phyloP scores from a whole-genome alignment of 495 filamentous ascomycete genomes.

The Podospora comata region DNA sequence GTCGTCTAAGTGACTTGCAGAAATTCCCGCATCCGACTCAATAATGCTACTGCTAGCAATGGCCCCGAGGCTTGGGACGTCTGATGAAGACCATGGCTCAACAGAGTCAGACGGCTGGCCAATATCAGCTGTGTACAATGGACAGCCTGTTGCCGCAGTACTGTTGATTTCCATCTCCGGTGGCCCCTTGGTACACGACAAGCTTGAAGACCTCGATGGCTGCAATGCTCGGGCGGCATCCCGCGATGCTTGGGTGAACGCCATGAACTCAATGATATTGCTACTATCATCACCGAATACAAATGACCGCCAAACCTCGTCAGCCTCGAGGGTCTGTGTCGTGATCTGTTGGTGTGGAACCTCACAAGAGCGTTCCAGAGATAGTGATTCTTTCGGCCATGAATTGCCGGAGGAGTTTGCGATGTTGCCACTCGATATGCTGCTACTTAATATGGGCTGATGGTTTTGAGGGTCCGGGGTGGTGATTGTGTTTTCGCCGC shows the following conservation, averaged over 20 bases:
- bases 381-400: neutral
- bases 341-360: neutral
- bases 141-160: neutral
- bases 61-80: neutral
- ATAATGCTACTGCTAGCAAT: neutral
- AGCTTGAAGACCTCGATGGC: conserved; percentile 24
- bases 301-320: conserved; percentile 41
- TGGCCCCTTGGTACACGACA: neutral
- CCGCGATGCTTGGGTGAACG: conserved; percentile 37
- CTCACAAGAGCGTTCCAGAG: neutral
- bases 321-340: conserved; percentile 18
- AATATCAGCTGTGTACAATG: neutral
- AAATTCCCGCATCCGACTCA: neutral
- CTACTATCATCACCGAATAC: conserved; percentile 34
- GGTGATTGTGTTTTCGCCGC: neutral
- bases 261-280: conserved; percentile 34
- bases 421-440: neutral
- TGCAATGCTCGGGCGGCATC: conserved; percentile 31
- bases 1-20: neutral
- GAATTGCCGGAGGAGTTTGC: neutral
- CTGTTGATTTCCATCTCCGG: neutral
- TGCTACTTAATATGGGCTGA: neutral
- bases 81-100: neutral
- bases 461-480: neutral
- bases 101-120: neutral